phyloP scores from a whole-genome alignment of 208 protist species.

The Leishmania gerbilli region DNA sequence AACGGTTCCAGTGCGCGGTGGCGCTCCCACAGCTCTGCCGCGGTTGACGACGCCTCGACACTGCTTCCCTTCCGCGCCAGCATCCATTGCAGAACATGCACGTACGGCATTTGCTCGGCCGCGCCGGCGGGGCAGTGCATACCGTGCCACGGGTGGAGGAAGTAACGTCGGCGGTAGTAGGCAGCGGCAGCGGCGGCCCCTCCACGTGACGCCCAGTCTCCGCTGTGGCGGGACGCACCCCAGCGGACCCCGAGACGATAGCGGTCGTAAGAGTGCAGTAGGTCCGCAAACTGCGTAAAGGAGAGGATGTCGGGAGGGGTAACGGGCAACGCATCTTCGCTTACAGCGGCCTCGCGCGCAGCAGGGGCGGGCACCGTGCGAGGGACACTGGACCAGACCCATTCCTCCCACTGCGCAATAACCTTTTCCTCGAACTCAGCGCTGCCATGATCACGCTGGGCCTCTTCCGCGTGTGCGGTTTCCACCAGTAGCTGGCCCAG shows the following conservation, averaged over 20 bases:
- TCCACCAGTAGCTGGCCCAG: conserved; percentile 22
- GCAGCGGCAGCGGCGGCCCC: conserved; percentile 11
- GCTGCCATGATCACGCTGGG: not conserved
- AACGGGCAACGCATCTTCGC: not conserved
- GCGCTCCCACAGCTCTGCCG: conserved; percentile 37
- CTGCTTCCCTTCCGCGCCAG: conserved; percentile 2
- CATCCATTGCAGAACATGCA: conserved; percentile 85
- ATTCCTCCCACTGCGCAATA: conserved; percentile 21
- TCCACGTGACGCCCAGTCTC: not conserved
- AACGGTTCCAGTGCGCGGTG: conserved; percentile 54
- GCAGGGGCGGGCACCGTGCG: conserved; percentile 20
- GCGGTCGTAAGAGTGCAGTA: conserved; percentile 65
- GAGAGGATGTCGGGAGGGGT: conserved; percentile 31
- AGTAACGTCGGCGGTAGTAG: conserved; percentile 49
- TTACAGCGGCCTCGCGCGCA: not conserved
- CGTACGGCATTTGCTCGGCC: conserved; percentile 73
- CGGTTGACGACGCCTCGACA: not conserved
- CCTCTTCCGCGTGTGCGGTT: not conserved
- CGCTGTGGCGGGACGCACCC: conserved; percentile 36
- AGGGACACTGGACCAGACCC: conserved; percentile 29
- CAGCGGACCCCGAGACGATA: conserved; percentile 85
- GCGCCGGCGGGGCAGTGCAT: conserved; percentile 64
- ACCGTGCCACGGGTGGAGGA: conserved; percentile 71
- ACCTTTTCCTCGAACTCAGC: conserved; percentile 7
- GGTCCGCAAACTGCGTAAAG: conserved; percentile 47